Evolutionary conservation across 176 grass and related monocot species (phyloP), one percentile per base, ranked within the genome.

Genomic region (Urochloa ruziziensis): DNA sequence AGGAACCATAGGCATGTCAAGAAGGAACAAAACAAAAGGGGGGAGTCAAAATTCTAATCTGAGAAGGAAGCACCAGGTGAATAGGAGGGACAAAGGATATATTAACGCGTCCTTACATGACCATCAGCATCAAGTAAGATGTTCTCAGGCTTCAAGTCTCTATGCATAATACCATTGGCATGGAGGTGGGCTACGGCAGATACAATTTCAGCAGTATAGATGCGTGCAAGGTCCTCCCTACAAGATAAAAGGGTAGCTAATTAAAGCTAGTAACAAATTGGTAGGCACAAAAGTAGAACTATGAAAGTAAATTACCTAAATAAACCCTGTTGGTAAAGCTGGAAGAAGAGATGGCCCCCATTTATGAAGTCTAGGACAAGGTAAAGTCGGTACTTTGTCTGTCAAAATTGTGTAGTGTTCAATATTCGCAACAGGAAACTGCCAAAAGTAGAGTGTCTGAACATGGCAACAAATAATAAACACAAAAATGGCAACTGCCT

Each of bases 91-190:
- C 7, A 80, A 29, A 46, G 18, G 35, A 74, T 79, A 46, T 48
- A 77, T 56, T 5, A 51, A 71, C 25, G 12, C 40, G 33, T 74
- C 63, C 91, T 91, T 91, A 99, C 96, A 92, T 99, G 96, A 29
- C 96, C 96, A 81, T 94, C 91, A 25, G 76, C 89, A 90, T 99
- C 93, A 63, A 99, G 60, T 57, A 99, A 89, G 63, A 99, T 99
- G 83, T 99, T 99, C 89, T 99, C 96, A 49, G 96, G 96, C 70
- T 99, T 99, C 77, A 99, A 92, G 87, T 99, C 96, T 85, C 96
- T 91, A 81, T 99, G 96, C 96, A 99, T 99, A 77, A 99, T 86
- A 80, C 93, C 93, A 85, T 90, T 99, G 42, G 74, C 91, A 82
- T 99, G 96, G 79, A 99, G 96, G 70, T 96, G 93, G 37, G 91